phyloP scores from a whole-genome alignment of 495 filamentous ascomycete genomes.

The Daldinia grandis region DNA sequence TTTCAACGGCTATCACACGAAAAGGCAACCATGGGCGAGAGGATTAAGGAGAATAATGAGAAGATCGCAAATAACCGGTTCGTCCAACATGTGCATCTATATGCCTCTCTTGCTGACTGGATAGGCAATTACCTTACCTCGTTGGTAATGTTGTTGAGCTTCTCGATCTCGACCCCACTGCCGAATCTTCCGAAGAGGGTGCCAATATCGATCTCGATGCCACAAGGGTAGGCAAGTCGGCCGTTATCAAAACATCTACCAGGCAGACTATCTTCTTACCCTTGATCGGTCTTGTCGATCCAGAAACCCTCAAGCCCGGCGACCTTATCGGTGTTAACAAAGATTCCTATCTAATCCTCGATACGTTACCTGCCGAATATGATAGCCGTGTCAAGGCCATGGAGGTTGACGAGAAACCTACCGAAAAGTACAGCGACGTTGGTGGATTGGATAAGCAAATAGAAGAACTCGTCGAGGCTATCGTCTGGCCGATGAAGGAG shows the following conservation, averaged over 20 bases:
- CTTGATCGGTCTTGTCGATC: slow-evolving; percentile 96
- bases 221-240: slow-evolving; percentile 94
- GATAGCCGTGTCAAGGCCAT: slow-evolving; percentile 99
- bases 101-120: slow-evolving; percentile 13
- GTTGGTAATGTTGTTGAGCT: slow-evolving; percentile 98
- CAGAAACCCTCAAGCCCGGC: slow-evolving; percentile 88
- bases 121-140: slow-evolving; percentile 94
- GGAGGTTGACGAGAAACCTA: slow-evolving; percentile 99
- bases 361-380: slow-evolving; percentile 98
- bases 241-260: slow-evolving; percentile 99
- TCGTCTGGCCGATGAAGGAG: slow-evolving; percentile 99
- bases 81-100: slow-evolving; percentile 25
- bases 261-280: slow-evolving; percentile 98
- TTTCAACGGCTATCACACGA: slow-evolving; percentile 93
- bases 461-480: slow-evolving; percentile 98
- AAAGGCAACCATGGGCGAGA: slow-evolving; percentile 92
- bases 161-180: slow-evolving; percentile 93
- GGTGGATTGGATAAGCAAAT: slow-evolving; percentile 99
- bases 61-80: slow-evolving; percentile 99
- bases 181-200: slow-evolving; percentile 94
- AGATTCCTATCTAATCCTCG: slow-evolving; percentile 98
- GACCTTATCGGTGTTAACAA: slow-evolving; percentile 99
- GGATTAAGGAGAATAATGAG: slow-evolving; percentile 98
- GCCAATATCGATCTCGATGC: slow-evolving; percentile 99
- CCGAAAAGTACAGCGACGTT: slow-evolving; percentile 98